Conservation (phyloP, 495 filamentous ascomycete genomes). For the Hyaloscypha hepaticicola region DNA sequence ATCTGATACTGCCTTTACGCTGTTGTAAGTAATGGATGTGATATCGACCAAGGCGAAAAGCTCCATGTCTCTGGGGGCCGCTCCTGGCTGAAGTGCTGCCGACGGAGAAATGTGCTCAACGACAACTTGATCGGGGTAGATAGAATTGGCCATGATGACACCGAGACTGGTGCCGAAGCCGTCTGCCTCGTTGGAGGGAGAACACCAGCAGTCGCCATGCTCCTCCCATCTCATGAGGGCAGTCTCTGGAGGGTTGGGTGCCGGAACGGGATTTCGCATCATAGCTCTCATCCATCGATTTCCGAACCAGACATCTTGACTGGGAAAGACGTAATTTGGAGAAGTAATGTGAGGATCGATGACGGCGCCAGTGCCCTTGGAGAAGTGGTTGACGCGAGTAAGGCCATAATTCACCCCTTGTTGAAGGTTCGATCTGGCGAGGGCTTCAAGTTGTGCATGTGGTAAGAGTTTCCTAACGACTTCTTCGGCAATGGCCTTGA, state of each 20-base stretch:
- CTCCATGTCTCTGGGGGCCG: constrained; percentile 61
- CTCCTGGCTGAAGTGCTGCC: constrained; percentile 51
- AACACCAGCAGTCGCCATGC: constrained; percentile 68
- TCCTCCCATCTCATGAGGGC: constrained; percentile 60
- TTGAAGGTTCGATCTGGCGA: constrained; percentile 23
- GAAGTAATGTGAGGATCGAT: constrained; percentile 19
- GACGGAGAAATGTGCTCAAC: constrained; percentile 60
- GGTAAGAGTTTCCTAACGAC: constrained; percentile 36
- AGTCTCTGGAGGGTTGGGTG: constrained; percentile 30
- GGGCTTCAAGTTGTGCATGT: constrained; percentile 38
- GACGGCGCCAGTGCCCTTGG: constrained; percentile 27
- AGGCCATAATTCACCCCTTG: constrained; percentile 5
- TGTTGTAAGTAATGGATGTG: background rate
- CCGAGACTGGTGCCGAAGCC: constrained; percentile 36
- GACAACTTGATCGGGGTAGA: constrained; percentile 56
- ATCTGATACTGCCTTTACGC: constrained; percentile 31
- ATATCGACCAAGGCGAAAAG: constrained; percentile 49
- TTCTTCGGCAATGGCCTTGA: constrained; percentile 34
- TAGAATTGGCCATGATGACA: constrained; percentile 43
- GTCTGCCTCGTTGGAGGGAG: constrained; percentile 37
- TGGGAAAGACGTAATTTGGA: constrained; percentile 27
- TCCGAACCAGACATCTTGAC: constrained; percentile 5
- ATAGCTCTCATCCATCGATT: background rate
- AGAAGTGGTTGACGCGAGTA: constrained; percentile 27
- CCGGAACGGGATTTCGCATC: constrained; percentile 20